These are phyloP conservation scores for Thelephora aurantiotincta DNA, from an alignment of 768 basidiomycete genomes.

Conservation along the genomic window DNA sequence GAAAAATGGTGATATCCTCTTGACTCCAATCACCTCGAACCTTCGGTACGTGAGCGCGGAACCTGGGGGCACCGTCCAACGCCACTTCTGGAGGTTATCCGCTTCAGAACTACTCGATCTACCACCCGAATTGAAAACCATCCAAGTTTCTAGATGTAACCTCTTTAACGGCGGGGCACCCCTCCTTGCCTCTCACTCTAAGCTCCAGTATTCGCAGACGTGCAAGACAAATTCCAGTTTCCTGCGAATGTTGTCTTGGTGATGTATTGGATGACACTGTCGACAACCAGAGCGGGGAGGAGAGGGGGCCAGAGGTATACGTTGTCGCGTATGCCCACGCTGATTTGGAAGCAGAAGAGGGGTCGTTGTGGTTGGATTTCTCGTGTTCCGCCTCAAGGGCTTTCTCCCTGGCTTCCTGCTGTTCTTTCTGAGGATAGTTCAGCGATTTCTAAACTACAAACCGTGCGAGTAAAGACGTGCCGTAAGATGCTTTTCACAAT, in stretches of 20 bases:
- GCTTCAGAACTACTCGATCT: constrained; percentile 56
- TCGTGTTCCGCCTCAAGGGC: constrained; percentile 31
- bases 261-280: constrained; percentile 66
- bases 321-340: constrained; percentile 87
- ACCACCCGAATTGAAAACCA: constrained; percentile 44
- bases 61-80: constrained; percentile 28
- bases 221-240: constrained; percentile 62
- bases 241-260: constrained; percentile 48
- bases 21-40: too few species aligned
- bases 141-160: constrained; percentile 96
- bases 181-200: constrained; percentile 86
- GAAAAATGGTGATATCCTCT: too few species aligned
- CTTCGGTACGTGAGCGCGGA: constrained; percentile 21
- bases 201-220: constrained; percentile 90
- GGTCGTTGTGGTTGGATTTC: constrained; percentile 1
- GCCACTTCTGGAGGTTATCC: constrained; percentile 59
- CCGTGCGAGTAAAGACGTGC: constrained; percentile 28
- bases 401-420: constrained; percentile 43
- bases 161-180: constrained; percentile 91
- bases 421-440: constrained; percentile 39
- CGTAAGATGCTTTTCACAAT: constrained; percentile 84
- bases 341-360: constrained; percentile 40
- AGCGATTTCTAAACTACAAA: constrained; percentile 1
- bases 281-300: constrained; percentile 75
- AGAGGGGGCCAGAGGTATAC: constrained; percentile 85